Conservation (phyloP, 73 alveolate species). For the Symbiodinium natans region DNA sequence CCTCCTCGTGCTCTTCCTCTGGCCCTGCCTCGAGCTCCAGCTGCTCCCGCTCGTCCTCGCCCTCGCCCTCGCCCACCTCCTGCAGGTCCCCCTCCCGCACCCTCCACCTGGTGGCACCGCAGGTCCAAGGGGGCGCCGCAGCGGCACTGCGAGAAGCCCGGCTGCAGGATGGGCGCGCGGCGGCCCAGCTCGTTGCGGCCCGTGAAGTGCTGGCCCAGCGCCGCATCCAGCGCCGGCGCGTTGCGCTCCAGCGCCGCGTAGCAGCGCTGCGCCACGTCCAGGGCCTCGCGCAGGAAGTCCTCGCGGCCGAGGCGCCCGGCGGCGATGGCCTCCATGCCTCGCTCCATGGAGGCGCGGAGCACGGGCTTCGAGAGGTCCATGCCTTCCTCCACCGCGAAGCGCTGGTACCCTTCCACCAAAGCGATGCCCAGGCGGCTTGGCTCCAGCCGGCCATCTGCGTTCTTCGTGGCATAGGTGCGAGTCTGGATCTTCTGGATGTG, state of each 20-base stretch:
- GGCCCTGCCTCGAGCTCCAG: conserved; percentile 1
- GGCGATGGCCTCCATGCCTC: conserved; percentile 68
- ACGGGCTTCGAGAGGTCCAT: conserved; percentile 73
- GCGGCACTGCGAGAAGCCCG: conserved; percentile 30
- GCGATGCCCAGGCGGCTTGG: conserved; percentile 99
- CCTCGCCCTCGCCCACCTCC: background rate
- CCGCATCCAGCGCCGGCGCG: conserved; percentile 69
- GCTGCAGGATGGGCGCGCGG: conserved; percentile 18
- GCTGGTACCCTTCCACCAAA: conserved; percentile 97
- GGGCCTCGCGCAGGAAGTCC: conserved; percentile 54
- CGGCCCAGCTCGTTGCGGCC: background rate
- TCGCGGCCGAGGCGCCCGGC: conserved; percentile 12
- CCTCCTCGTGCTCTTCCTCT: conserved; percentile 14
- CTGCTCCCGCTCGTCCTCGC: conserved; percentile 6
- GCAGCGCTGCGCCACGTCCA: conserved; percentile 75
- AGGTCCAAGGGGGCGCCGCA: conserved; percentile 39
- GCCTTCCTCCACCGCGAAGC: conserved; percentile 76
- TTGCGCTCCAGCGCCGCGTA: conserved; percentile 65
- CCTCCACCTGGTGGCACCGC: conserved; percentile 12
- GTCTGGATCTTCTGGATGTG: conserved; percentile 98
- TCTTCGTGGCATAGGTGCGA: conserved; percentile 98
- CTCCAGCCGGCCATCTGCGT: conserved; percentile 96
- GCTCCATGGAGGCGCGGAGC: conserved; percentile 82
- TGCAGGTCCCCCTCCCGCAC: conserved; percentile 58
- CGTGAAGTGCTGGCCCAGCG: background rate